A percentile compares a stretch with the other conserved stretches of the same genome.
Conservation (phyloP, 2,329 filamentous ascomycete genomes). For the Elsinoe fawcettii region DNA sequence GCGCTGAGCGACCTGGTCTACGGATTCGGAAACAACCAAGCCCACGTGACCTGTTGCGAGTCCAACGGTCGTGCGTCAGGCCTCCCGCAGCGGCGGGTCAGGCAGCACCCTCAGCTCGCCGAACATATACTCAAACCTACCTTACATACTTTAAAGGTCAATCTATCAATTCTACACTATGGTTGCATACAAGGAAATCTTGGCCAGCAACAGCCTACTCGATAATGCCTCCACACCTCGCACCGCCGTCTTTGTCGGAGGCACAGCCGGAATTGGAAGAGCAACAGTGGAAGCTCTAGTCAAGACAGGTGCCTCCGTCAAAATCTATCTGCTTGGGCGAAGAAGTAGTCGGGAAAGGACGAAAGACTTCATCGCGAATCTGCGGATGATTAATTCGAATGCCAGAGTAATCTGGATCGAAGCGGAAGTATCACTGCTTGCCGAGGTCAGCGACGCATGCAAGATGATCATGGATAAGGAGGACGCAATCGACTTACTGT, state of each 20-base stretch:
- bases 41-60: too few species aligned
- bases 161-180: background rate
- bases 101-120: background rate
- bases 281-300: background rate
- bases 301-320: too few species aligned
- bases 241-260: background rate
- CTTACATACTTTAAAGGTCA: background rate
- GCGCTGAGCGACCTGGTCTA: background rate
- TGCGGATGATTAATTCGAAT: too few species aligned
- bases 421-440: too few species aligned
- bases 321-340: too few species aligned
- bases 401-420: too few species aligned
- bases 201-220: background rate
- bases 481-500: too few species aligned
- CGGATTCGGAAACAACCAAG: background rate
- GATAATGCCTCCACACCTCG: background rate
- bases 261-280: background rate
- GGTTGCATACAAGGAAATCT: background rate
- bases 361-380: too few species aligned
- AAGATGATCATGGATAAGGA: too few species aligned
- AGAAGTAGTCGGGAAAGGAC: too few species aligned
- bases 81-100: background rate
- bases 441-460: too few species aligned
- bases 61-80: background rate
- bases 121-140: background rate